A percentile compares a stretch with the other conserved stretches of the same genome.
Evolutionary conservation across 2,329 filamentous ascomycete species (phyloP).

Genomic region (Chaetomiaceae sp.): DNA sequence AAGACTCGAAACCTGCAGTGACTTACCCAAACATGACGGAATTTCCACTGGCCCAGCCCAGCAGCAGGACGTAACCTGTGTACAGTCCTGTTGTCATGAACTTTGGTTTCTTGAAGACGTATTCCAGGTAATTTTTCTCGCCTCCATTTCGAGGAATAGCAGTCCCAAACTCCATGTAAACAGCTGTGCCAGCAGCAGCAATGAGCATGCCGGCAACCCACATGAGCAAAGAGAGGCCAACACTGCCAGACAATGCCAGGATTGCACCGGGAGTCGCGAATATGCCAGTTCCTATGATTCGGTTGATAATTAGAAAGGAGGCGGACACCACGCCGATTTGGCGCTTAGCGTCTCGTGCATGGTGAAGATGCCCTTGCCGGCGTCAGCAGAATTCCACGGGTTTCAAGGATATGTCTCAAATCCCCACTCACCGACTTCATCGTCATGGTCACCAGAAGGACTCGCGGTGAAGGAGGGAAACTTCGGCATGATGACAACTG

Average conservation of each 20-base stretch:
- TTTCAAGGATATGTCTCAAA: not conserved
- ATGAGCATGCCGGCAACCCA: constrained; percentile 61
- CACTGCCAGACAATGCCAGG: constrained; percentile 51
- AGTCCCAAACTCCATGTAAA: constrained; percentile 63
- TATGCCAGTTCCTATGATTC: constrained; percentile 63
- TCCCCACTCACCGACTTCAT: constrained; percentile 11
- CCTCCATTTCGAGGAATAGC: constrained; percentile 60
- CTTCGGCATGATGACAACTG: constrained; percentile 10
- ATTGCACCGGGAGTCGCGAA: constrained; percentile 60
- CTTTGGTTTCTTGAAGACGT: constrained; percentile 54
- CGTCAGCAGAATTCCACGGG: not conserved
- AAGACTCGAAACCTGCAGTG: too few species aligned
- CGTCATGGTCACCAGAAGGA: not conserved
- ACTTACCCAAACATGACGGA: constrained; percentile 53
- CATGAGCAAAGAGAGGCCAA: constrained; percentile 58
- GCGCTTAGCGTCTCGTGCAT: constrained; percentile 45
- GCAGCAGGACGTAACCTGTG: constrained; percentile 56
- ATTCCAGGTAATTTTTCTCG: constrained; percentile 65
- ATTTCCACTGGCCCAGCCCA: constrained; percentile 63
- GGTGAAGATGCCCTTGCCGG: constrained; percentile 30
- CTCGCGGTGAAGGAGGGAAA: not conserved
- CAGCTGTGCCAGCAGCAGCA: constrained; percentile 56
- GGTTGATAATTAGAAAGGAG: constrained; percentile 58
- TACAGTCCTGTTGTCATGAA: constrained; percentile 60
- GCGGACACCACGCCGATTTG: constrained; percentile 53